These are phyloP conservation scores for Geotrichum reessii DNA, from an alignment of 1,139 yeast species.

Conservation along the genomic window DNA sequence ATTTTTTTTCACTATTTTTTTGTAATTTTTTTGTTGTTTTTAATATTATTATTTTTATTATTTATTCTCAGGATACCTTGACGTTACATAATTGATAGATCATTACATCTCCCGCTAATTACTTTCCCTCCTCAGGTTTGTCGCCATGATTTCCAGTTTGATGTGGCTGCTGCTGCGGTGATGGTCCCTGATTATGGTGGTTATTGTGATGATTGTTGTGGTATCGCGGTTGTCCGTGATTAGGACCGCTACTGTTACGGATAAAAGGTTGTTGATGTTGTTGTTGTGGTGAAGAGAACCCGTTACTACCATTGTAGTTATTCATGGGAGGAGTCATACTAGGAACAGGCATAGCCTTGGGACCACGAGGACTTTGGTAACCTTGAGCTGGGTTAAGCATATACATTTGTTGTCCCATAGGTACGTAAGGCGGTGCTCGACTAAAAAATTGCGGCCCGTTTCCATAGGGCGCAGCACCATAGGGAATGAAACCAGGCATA, in stretches of 20 bases:
- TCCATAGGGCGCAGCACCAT: conserved; percentile 23
- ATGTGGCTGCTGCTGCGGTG: neutral
- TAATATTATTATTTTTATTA: neutral
- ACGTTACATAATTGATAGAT: neutral
- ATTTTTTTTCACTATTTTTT: neutral
- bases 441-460: conserved; percentile 23
- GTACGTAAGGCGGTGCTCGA: conserved; percentile 24
- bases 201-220: conserved; percentile 1
- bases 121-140: neutral
- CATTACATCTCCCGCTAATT: neutral
- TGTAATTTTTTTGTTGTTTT: neutral
- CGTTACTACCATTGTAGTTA: conserved; percentile 1
- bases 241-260: neutral
- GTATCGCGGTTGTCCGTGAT: neutral
- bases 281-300: conserved; percentile 14
- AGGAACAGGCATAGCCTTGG: conserved; percentile 14
- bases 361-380: conserved; percentile 16
- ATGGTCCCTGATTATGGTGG: neutral
- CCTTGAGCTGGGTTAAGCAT: conserved; percentile 15
- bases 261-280: conserved; percentile 13
- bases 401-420: conserved; percentile 14
- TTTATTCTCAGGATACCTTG: neutral
- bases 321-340: conserved; percentile 9
- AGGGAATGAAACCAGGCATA: conserved; percentile 26
- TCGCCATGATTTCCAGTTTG: neutral